These are phyloP conservation scores for Penicillium olsonii DNA, from an alignment of 2,329 filamentous ascomycete species.

Conservation along the genomic window DNA sequence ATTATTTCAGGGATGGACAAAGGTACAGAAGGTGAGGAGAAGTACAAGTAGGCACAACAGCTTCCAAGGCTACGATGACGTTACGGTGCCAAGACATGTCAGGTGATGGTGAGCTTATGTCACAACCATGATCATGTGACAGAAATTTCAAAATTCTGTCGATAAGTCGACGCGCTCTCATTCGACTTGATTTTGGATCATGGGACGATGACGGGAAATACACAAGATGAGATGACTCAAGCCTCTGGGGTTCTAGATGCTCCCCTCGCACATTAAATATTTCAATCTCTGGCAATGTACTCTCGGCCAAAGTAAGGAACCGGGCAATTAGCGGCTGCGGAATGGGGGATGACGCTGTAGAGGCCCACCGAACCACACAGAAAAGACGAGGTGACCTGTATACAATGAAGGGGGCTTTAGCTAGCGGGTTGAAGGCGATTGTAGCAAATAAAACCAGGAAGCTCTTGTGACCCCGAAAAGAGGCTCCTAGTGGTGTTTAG, in stretches of 20 bases:
- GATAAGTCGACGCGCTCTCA: constrained; percentile 27
- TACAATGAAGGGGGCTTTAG: neutral
- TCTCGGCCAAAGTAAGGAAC: constrained; percentile 14
- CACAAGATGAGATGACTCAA: neutral
- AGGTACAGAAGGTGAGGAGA: constrained; percentile 5
- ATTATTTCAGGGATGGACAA: neutral
- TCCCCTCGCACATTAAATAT: neutral
- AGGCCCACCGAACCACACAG: constrained; percentile 45
- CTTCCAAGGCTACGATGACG: constrained; percentile 5
- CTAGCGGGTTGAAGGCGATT: neutral
- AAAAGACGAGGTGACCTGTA: constrained; percentile 17
- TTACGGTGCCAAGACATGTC: constrained; percentile 8
- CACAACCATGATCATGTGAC: constrained; percentile 16
- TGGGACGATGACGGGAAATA: constrained; percentile 3
- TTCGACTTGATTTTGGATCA: constrained; percentile 22
- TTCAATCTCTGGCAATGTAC: constrained; percentile 12
- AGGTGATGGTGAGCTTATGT: constrained; percentile 11
- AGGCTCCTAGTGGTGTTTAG: neutral
- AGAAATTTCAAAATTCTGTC: constrained; percentile 19
- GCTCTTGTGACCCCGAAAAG: neutral
- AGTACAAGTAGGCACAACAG: constrained; percentile 2
- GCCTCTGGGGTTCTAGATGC: neutral
- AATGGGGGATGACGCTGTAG: constrained; percentile 40
- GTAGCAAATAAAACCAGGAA: neutral
- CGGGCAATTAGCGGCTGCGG: constrained; percentile 36